A percentile compares a stretch with the other conserved stretches of the same genome.
Conservation (phyloP, 2,329 filamentous ascomycete genomes). For the Byssoonygena ceratinophila region DNA sequence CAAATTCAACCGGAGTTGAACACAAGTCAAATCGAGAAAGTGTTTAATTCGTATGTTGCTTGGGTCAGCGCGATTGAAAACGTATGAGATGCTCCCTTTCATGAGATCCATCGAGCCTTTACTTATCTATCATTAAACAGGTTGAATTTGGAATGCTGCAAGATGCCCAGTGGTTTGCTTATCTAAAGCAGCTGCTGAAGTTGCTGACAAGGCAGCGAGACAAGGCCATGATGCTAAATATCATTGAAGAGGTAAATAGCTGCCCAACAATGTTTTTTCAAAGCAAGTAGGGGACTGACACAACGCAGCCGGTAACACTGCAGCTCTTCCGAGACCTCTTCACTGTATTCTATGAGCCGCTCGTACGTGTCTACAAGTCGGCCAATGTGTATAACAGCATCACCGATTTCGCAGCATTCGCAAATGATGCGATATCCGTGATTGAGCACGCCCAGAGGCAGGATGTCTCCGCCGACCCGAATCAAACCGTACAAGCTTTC, state of each 20-base stretch:
- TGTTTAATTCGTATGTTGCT: constrained; percentile 91
- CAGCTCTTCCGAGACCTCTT: constrained; percentile 92
- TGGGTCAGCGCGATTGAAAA: constrained; percentile 94
- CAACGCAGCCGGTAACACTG: constrained; percentile 67
- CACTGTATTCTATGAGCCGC: constrained; percentile 96
- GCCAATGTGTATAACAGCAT: constrained; percentile 97
- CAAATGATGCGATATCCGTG: constrained; percentile 83
- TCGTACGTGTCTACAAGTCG: constrained; percentile 95
- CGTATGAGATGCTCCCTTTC: constrained; percentile 22
- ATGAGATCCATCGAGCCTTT: neutral
- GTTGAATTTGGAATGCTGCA: constrained; percentile 78
- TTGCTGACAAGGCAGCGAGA: constrained; percentile 82
- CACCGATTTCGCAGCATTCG: constrained; percentile 86
- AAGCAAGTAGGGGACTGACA: constrained; percentile 11
- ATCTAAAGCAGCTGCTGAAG: constrained; percentile 90
- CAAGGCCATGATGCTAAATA: constrained; percentile 91
- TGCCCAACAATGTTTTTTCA: neutral
- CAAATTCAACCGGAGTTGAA: constrained; percentile 60
- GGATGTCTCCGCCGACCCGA: constrained; percentile 88
- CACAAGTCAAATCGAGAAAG: constrained; percentile 64
- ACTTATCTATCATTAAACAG: constrained; percentile 19
- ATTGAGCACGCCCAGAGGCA: constrained; percentile 57
- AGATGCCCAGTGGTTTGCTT: constrained; percentile 83
- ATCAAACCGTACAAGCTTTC: constrained; percentile 95
- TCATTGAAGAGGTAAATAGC: constrained; percentile 66